Base-by-base conservation (phyloP, 768 basidiomycete genomes). In the Lactarius deliciosus region DNA sequence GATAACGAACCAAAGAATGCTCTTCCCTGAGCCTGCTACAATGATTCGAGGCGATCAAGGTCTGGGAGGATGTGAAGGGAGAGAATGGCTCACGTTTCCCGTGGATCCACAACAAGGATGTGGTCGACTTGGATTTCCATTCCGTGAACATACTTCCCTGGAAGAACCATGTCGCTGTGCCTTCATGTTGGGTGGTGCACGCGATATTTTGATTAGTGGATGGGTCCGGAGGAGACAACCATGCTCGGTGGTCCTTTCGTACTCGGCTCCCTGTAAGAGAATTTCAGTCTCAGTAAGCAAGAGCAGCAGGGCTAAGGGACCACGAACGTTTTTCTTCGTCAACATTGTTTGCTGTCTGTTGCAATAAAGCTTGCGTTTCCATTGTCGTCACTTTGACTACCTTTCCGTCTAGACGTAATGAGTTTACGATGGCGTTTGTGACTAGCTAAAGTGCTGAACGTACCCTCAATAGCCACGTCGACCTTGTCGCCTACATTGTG, bases 81-180 rank as follows among this genome's bases (percentile, higher is more conserved):
- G 3, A 34, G 38, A 41, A 13, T 5, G 36, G 5, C 60, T 9
- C 18, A 61, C 60, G 43, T 36, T 61, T 61, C 9, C 60, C 60
- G 9, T 61, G 41, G 34, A 61, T 25, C 60, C 60, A 61, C 9
- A 61, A 36, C 43, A 61, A 8, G 15, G 60, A 50, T 25, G 50
- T 28, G 22, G 22, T 13, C 13, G 50, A 53, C 11, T 53, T 53
- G 50, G 25, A 53, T 22, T 53, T 53, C 50, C 50, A 53, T 25
- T 28, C 13, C 25, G 1, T 6, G 11, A 15, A 53, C 15, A 53
- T 25, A 25, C 2, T 15, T 53, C 25, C 57, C 2, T 40, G 3
- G 34, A 58, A 18, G 13, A 58, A 25, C 57, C 57, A 58, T 16
- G 11, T 58, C 7, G 57, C 57, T 2, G 57, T 58, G 38, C 57